These are phyloP conservation scores for Zizania latifolia DNA, from an alignment of 176 grass and related monocot species.

Conservation along the genomic window DNA sequence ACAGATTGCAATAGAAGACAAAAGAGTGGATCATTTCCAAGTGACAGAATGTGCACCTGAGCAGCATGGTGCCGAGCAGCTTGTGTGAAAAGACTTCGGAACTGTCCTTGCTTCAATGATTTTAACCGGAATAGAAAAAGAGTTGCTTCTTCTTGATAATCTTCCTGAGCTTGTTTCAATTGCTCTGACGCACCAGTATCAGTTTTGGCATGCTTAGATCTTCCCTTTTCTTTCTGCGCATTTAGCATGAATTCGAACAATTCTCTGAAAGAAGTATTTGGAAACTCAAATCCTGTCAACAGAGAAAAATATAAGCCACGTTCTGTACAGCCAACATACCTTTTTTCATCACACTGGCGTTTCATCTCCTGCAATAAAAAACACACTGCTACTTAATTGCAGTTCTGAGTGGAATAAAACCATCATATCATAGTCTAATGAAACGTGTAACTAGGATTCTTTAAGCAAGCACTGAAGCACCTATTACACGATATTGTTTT, in stretches of 20 bases:
- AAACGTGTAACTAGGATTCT: neutral
- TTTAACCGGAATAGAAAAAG: conserved; percentile 92
- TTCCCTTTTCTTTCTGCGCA: conserved; percentile 65
- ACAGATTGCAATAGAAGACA: conserved; percentile 1
- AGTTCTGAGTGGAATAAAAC: neutral
- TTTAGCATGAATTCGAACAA: conserved; percentile 72
- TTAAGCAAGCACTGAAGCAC: neutral
- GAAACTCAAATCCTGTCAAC: conserved; percentile 24
- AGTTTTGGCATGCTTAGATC: conserved; percentile 58
- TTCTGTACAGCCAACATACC: conserved; percentile 37
- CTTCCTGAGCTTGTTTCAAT: conserved; percentile 82
- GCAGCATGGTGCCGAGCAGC: conserved; percentile 94
- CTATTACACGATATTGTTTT: neutral
- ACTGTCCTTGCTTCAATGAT: conserved; percentile 95
- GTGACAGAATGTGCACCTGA: conserved; percentile 51
- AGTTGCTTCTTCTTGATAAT: conserved; percentile 84
- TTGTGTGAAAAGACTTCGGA: conserved; percentile 94
- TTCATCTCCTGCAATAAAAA: conserved; percentile 85
- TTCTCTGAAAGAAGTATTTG: conserved; percentile 54
- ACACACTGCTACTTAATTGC: neutral
- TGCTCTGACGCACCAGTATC: conserved; percentile 53
- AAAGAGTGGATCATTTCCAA: neutral
- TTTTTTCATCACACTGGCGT: conserved; percentile 93
- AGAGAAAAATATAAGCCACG: neutral
- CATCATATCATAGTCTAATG: neutral